Base-by-base conservation (phyloP, 148 eudicot genomes). In the Linanthus parryae region DNA sequence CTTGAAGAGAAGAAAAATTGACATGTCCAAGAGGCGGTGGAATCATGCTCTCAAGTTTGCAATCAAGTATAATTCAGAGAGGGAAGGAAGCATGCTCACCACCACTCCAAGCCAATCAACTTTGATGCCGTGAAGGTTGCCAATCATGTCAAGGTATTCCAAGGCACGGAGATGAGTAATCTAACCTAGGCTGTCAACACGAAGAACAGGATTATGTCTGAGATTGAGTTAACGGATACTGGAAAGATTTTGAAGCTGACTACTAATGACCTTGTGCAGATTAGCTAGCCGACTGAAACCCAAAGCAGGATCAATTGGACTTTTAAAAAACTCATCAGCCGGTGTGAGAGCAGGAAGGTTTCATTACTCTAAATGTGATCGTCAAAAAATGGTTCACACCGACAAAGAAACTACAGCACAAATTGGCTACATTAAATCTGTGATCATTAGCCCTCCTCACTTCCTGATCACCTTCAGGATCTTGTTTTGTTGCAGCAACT, bases 31-130 rank as follows among this genome's bases (percentile, higher is more conserved):
- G 19, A 23, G 29, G 28, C 13, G 34, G 19, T 13, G 8, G n/a
- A n/a, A 47, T 23, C 3, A 25, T 23, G 11, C 28, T 23, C 11
- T 47, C 33, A 47, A 47, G 52, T 14, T n/a, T 18, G 28, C 52
- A 47, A 26, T 8, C 3, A 8, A 20, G 16, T 20, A 47, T n/a
- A 27, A n/a, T 10, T 1, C 26, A 11, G n/a, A 14, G 11, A 7
- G 16, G 6, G 7, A 47, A 17, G 2, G 33, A 47, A 47, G 31
- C 15, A 16, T 25, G 52, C 35, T 13, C 16, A 21, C 29, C 29
- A 47, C 29, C 34, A 5, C 33, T 47, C 28, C 33, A 12, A 47
- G 52, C 52, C 52, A 47, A n/a, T 47, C 17, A n/a, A 7, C 11
- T 26, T 14, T n/a, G n/a, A n/a, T 16, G 7, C 23, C 16, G 29